phyloP scores from a whole-genome alignment of 352 stramenopile species.

The Phytophthora ohioensis region DNA sequence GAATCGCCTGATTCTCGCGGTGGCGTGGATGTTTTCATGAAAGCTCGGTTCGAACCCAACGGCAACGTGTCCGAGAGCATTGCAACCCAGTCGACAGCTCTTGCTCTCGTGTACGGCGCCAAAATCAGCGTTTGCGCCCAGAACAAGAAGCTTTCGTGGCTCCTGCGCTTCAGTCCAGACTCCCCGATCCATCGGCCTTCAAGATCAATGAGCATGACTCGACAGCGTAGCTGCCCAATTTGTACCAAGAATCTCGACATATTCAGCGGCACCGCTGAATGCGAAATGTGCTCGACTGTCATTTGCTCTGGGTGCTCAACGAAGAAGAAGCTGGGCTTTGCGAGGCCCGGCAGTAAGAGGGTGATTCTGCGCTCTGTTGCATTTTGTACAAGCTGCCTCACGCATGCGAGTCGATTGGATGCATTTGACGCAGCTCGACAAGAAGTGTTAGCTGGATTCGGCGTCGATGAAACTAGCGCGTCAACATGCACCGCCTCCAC shows the following conservation, averaged over 20 bases:
- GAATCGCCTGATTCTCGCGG: conserved; percentile 29
- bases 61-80: conserved; percentile 35
- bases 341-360: conserved; percentile 29
- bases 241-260: conserved; percentile 41
- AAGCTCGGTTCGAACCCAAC: conserved; percentile 41
- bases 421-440: conserved; percentile 37
- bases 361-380: conserved; percentile 29
- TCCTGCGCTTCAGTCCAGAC: conserved; percentile 37
- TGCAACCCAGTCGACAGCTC: conserved; percentile 36
- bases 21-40: conserved; percentile 48
- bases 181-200: conserved; percentile 15
- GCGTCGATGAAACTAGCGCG: conserved; percentile 7
- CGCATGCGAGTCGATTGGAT: conserved; percentile 31
- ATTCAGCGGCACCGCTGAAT: conserved; percentile 35
- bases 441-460: conserved; percentile 30
- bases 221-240: conserved; percentile 36
- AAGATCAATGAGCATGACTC: conserved; percentile 18
- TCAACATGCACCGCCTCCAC: conserved; percentile 21
- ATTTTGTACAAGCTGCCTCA: conserved; percentile 45
- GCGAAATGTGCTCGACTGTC: conserved; percentile 37
- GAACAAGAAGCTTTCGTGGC: conserved; percentile 55
- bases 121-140: conserved; percentile 40
- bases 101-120: conserved; percentile 36
- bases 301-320: conserved; percentile 40
- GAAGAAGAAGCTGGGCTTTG: conserved; percentile 45